phyloP scores from a whole-genome alignment of 169 alveolate genomes.

The Plasmodium relictum region DNA sequence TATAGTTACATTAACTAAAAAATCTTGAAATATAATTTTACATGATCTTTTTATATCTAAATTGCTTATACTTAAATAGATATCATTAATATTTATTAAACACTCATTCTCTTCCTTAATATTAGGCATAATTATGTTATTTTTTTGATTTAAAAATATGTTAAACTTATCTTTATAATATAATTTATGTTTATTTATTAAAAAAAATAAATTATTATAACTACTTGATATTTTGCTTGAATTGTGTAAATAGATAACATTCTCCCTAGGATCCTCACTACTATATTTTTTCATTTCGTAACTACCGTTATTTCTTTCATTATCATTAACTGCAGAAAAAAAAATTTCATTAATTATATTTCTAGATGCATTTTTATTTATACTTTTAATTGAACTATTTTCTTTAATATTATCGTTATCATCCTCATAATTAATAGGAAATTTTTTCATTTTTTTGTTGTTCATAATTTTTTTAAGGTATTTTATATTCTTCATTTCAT shows the following conservation, averaged over 20 bases:
- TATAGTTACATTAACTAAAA: conserved; percentile 38
- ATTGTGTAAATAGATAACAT: neutral
- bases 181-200: conserved; percentile 25
- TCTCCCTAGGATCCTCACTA: neutral
- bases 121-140: conserved; percentile 66
- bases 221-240: neutral
- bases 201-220: neutral
- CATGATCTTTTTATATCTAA: conserved; percentile 13
- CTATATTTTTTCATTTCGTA: neutral
- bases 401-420: neutral
- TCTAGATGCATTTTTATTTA: neutral
- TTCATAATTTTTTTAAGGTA: conserved; percentile 1
- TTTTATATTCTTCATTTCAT: conserved; percentile 41
- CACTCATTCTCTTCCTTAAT: conserved; percentile 66
- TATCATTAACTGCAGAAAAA: neutral
- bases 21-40: conserved; percentile 31
- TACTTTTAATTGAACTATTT: neutral
- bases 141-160: conserved; percentile 50
- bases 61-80: conserved; percentile 9
- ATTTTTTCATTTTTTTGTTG: neutral
- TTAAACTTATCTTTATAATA: conserved; percentile 52
- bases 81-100: conserved; percentile 37
- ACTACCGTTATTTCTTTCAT: neutral
- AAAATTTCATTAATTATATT: neutral
- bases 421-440: neutral